Evolutionary conservation across 179 eudicot species (phyloP).

Genomic region (Patellifolia procumbens): DNA sequence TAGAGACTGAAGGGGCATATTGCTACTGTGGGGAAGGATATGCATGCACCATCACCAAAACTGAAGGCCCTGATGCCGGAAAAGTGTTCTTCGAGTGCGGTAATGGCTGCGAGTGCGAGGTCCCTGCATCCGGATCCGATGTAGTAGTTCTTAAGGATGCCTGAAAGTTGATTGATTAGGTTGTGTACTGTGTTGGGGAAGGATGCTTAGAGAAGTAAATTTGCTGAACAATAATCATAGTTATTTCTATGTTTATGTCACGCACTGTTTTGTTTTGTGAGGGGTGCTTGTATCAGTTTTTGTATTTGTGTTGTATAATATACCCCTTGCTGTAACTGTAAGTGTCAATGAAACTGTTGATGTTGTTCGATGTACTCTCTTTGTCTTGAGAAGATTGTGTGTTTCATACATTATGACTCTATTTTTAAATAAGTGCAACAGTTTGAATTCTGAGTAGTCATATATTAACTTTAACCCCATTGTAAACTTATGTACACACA

Average conservation of each 20-base stretch:
- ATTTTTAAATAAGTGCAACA: too few relatives aligned
- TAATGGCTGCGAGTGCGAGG: conserved; percentile 44
- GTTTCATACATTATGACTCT: neutral
- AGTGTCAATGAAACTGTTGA: conserved; percentile 4
- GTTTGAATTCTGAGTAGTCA: too few relatives aligned
- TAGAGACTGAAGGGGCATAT: conserved; percentile 36
- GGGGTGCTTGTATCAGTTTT: neutral
- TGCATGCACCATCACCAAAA: conserved; percentile 36
- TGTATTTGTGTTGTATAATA: neutral
- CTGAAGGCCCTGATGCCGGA: conserved; percentile 41
- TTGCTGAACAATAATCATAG: conserved; percentile 1
- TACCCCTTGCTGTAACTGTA: neutral
- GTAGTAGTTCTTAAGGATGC: conserved; percentile 20
- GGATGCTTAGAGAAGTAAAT: neutral
- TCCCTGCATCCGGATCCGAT: conserved; percentile 25
- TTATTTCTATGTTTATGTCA: too few relatives aligned
- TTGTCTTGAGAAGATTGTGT: neutral
- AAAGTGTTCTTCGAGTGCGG: conserved; percentile 45
- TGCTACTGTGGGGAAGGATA: conserved; percentile 43
- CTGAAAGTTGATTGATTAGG: neutral
- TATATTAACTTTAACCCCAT: too few relatives aligned
- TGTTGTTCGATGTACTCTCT: neutral
- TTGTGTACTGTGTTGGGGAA: neutral
- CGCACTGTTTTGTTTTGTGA: too few relatives aligned
- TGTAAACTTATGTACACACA: too few relatives aligned